Base-by-base conservation (phyloP, 2,329 filamentous ascomycete genomes). In the Nannizziopsis barbatae region DNA sequence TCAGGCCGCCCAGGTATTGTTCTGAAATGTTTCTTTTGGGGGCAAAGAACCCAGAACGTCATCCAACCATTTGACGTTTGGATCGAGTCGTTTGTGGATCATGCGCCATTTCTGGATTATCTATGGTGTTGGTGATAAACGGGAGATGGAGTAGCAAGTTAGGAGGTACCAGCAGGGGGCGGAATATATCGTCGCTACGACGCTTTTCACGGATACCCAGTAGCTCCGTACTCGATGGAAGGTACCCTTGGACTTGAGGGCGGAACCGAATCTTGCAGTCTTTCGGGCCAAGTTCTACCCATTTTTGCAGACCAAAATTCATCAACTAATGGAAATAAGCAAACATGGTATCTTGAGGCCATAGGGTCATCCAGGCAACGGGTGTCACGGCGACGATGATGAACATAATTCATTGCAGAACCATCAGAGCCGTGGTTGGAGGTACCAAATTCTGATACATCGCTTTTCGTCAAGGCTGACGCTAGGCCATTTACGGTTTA, bases 391-490 rank as follows among this genome's bases (percentile, higher is more conserved):
- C 35, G 32, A 20, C 33, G 22, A 40, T 40, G 36, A 27, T 27
- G 36, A 33, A 10, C 33, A 37, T 14, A 40, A 46, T 40, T 30
- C 27, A 30, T 46, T 17, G 43, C 43, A 17, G 33, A 37, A 32
- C 43, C 33, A 14, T 14, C 43, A 15, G 22, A 27, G 22, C 22
- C 22, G 22, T 27, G 22, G 22, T 35, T 47, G 36, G 17, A 40
- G 37, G 45, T 40, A 47, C 45, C 36, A 33, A 20, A 41, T 47
- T 42, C 45, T 47, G 45, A 47, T 47, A 39, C 44, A 46, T 39
- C 12, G 33, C 45, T 31, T 46, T 32, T 40, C 42, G 33, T 15
- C n/a, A 32, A 20, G 18, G 22, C 11, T 20, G 5, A 15, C 20
- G 15, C 45, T 47, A 47, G 17, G 11, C 45, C 31, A 12, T 7